Base-by-base conservation (phyloP, 345 rosid species). In the Eucalyptus polyanthemos region DNA sequence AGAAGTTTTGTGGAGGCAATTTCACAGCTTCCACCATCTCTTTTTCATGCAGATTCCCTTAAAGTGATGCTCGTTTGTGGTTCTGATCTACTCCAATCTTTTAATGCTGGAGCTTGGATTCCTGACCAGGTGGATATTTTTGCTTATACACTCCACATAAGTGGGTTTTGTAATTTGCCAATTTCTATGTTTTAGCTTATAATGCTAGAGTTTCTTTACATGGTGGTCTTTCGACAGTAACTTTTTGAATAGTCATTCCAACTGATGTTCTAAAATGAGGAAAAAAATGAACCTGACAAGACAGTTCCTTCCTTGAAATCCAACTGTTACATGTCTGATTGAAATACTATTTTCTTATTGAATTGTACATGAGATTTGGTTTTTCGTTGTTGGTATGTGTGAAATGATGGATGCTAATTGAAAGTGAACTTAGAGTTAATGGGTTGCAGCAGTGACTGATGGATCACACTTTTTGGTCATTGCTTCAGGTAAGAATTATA, bases 31-130 rank as follows among this genome's bases (percentile, higher is more conserved):
- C 60, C 10, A 34, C 83, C 22, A 4, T 42, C 54, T 67, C 88
- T 90, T 58, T 21, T 87, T 27, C 67, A 91, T 88, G 89, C 91
- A 97, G 99, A 88, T 88, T 93, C 95, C 92, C 95, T 95, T 45
- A 94, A 91, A 91, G 94, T 96, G 92, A 95, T 97, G 99, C 95
- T 98, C 87, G 90, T 98, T 53, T 98, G 99, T 89, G 99, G 98
- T 93, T 96, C 99, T 91, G 99, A 97, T 93, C 93, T 98, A 87
- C 94, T 97, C 42, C 93, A 95, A 88, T 97, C 99, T 51, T 97
- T 97, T 89, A 87, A 93, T 92, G 91, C 98, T 8, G 97, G 97
- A 89, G 90, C 91, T 90, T 98, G 99, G 99, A 95, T 96, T 81
- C 97, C 89, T 58, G 97, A 95, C 86, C 99, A 98, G 95, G 99